These are phyloP conservation scores for Zoysia matrella DNA, from an alignment of 202 grass and related monocot genomes.

Conservation along the genomic window DNA sequence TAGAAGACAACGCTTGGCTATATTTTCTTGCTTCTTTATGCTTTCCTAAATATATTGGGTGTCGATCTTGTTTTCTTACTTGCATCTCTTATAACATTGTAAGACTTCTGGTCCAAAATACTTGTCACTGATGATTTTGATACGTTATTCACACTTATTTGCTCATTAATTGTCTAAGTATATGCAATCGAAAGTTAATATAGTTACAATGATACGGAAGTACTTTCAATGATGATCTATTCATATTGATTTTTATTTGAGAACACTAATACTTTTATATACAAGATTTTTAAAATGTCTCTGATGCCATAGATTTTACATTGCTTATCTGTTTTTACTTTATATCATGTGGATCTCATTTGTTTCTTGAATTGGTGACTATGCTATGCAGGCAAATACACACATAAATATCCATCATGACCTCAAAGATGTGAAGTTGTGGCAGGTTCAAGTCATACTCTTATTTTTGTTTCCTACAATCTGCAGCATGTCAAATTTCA, in stretches of 20 bases:
- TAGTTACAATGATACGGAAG: background rate
- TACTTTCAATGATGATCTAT: background rate
- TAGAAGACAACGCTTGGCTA: background rate
- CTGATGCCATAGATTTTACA: too few relatives aligned
- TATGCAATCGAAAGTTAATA: background rate
- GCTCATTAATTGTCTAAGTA: background rate
- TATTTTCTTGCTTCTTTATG: background rate
- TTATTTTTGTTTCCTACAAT: constrained; percentile 22
- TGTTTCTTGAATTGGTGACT: constrained; percentile 46
- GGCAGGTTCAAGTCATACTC: constrained; percentile 73
- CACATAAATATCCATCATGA: constrained; percentile 98
- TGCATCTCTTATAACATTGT: constrained; percentile 35
- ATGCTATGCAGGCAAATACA: constrained; percentile 87
- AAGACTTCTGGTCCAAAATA: background rate
- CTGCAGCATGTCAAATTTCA: constrained; percentile 26
- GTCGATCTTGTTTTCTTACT: constrained; percentile 1
- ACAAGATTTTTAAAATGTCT: background rate
- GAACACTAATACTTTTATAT: background rate
- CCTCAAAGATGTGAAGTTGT: constrained; percentile 95
- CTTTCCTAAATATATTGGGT: background rate
- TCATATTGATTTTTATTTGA: background rate
- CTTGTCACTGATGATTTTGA: background rate
- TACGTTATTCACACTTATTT: background rate
- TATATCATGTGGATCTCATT: background rate
- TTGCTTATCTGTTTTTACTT: constrained; percentile 14